phyloP scores from a whole-genome alignment of 148 eudicot genomes.

The Rheum nobile region DNA sequence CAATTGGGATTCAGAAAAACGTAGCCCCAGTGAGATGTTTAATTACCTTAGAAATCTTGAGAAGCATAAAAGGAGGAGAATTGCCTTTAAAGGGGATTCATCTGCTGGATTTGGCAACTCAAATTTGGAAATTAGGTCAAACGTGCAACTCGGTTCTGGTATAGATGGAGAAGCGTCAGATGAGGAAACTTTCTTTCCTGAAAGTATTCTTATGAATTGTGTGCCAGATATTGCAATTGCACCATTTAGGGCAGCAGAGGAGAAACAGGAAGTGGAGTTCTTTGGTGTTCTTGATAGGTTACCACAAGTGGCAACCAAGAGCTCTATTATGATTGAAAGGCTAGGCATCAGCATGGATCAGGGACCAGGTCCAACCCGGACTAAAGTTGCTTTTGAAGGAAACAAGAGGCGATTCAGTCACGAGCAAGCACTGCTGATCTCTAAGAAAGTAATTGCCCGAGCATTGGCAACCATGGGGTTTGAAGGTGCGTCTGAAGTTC shows the following conservation, averaged over 20 bases:
- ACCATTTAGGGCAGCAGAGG: conserved; percentile 22
- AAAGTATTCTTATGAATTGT: conserved; percentile 78
- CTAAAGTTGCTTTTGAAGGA: conserved; percentile 41
- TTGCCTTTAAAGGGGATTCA: conserved; percentile 53
- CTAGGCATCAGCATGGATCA: conserved; percentile 86
- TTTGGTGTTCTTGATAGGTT: conserved; percentile 81
- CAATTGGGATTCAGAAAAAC: conserved; percentile 58
- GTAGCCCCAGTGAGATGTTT: conserved; percentile 81
- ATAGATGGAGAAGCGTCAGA: conserved; percentile 22
- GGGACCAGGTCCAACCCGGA: conserved; percentile 38
- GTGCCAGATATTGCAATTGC: conserved; percentile 79
- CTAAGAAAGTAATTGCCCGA: conserved; percentile 66
- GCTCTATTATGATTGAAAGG: conserved; percentile 91
- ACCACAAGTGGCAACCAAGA: conserved; percentile 62
- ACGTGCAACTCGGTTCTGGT: conserved; percentile 26
- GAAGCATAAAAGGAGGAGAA: conserved; percentile 73
- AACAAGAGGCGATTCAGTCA: conserved; percentile 41
- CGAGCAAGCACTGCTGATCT: conserved; percentile 66
- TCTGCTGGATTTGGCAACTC: conserved; percentile 32
- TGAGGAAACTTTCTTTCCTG: conserved; percentile 71
- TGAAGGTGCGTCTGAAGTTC: conserved; percentile 63
- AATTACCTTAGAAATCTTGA: conserved; percentile 59
- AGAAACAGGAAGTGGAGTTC: conserved; percentile 38
- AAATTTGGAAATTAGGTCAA: conserved; percentile 27
- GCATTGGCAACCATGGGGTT: conserved; percentile 49